These are phyloP conservation scores for Tephrocybe sp. DNA, from an alignment of 768 basidiomycete genomes.

Conservation along the genomic window DNA sequence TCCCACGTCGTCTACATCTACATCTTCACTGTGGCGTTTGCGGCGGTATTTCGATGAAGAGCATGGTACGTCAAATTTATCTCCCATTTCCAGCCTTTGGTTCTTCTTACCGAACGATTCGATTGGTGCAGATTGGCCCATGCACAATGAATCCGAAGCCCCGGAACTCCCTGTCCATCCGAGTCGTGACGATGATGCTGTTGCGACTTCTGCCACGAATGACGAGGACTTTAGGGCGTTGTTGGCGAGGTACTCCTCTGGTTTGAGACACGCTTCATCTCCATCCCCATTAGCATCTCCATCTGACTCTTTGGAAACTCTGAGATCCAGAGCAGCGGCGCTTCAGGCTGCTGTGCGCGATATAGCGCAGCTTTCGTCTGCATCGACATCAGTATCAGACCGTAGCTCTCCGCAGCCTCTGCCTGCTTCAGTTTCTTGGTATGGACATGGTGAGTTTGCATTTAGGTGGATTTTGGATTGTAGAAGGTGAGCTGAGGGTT, in stretches of 20 bases:
- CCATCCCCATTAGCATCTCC: not conserved
- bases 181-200: too few relatives aligned
- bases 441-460: not conserved
- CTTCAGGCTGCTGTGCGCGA: constrained; percentile 1
- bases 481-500: not conserved
- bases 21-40: not conserved
- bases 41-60: not conserved
- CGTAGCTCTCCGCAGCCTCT: not conserved
- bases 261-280: not conserved
- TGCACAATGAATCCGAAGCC: not conserved
- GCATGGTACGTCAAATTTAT: not conserved
- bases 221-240: not conserved
- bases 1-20: not conserved
- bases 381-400: not conserved
- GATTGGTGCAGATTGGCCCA: not conserved
- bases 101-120: not conserved
- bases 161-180: too few relatives aligned
- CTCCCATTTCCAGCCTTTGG: not conserved
- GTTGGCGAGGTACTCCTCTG: not conserved
- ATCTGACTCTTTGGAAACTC: not conserved
- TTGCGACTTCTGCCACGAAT: not conserved
- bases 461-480: too few relatives aligned
- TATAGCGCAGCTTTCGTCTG: not conserved
- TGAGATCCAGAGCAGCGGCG: not conserved
- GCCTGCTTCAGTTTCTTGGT: not conserved